Evolutionary conservation across 1,139 yeast species (phyloP).

Genomic region (Suhomyces guaymorum): DNA sequence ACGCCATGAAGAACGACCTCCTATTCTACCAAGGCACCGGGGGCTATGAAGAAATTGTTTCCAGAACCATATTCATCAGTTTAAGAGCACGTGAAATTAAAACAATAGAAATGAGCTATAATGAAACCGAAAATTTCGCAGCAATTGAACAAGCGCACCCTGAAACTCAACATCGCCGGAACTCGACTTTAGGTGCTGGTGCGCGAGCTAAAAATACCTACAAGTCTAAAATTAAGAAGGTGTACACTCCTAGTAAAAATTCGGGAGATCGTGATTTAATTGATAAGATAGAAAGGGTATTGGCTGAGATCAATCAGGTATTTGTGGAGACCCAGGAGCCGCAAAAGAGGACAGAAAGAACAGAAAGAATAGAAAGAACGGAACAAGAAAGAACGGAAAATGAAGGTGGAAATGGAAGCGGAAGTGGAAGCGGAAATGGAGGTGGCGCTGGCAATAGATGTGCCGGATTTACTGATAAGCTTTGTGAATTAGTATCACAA

Average conservation of each 20-base stretch:
- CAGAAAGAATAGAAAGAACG: conserved; percentile 2
- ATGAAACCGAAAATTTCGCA: too few relatives aligned
- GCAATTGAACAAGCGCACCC: too few relatives aligned
- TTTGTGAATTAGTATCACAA: too few relatives aligned
- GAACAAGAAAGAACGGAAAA: background rate
- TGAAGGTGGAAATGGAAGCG: background rate
- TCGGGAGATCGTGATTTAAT: conserved; percentile 34
- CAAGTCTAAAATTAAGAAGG: conserved; percentile 39
- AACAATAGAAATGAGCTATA: conserved; percentile 43
- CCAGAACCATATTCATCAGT: conserved; percentile 47
- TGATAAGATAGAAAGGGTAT: conserved; percentile 24
- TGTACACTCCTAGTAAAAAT: conserved; percentile 37
- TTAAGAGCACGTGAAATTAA: conserved; percentile 60
- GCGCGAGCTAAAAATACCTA: conserved; percentile 28
- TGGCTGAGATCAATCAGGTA: conserved; percentile 31
- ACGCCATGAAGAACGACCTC: conserved; percentile 59
- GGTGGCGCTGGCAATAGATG: too few relatives aligned
- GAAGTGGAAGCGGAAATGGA: too few relatives aligned
- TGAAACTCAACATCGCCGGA: too few relatives aligned
- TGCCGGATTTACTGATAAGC: conserved; percentile 7
- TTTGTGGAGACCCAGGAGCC: conserved; percentile 13
- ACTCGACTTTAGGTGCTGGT: too few relatives aligned
- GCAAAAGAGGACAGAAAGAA: background rate
- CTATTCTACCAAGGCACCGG: conserved; percentile 44
- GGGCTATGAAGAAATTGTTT: conserved; percentile 31